Evolutionary conservation across 129 eudicot species (phyloP).

Genomic region (Artemisia annua): DNA sequence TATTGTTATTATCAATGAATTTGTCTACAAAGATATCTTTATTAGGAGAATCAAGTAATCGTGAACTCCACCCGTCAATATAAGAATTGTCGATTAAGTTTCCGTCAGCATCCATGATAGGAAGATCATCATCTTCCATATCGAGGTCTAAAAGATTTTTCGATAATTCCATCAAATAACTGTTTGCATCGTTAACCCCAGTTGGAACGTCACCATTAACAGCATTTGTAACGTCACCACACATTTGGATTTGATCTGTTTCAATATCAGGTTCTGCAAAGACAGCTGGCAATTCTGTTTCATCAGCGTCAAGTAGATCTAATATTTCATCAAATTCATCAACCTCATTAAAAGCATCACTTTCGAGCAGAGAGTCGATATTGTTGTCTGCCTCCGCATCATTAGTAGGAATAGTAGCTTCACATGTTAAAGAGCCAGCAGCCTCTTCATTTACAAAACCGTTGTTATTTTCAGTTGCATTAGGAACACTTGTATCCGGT

Average conservation of each 20-base stretch:
- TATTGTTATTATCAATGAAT: conserved; percentile 12
- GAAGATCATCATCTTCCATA: conserved; percentile 53
- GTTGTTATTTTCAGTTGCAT: not conserved
- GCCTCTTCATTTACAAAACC: conserved; percentile 26
- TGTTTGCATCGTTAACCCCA: conserved; percentile 24
- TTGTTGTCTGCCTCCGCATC: not conserved
- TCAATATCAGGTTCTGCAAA: too few relatives aligned
- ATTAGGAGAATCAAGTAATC: conserved; percentile 48
- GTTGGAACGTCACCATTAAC: conserved; percentile 12
- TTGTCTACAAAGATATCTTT: conserved; percentile 20
- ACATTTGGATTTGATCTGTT: conserved; percentile 15
- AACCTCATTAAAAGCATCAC: conserved; percentile 13
- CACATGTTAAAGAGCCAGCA: conserved; percentile 21
- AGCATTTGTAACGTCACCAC: conserved; percentile 19
- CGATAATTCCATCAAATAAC: conserved; percentile 38
- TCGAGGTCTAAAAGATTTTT: conserved; percentile 44
- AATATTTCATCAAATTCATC: conserved; percentile 32
- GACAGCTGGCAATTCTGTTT: conserved; percentile 28
- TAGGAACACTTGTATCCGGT: conserved; percentile 20
- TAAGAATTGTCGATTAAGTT: conserved; percentile 35
- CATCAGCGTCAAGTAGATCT: conserved; percentile 44
- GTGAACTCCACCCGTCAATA: conserved; percentile 49
- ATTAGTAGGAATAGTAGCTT: conserved; percentile 12
- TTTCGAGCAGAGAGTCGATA: conserved; percentile 11
- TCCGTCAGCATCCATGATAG: conserved; percentile 41